These are phyloP conservation scores for Solanum tarijense DNA, from an alignment of 257 asterid species.

Conservation along the genomic window DNA sequence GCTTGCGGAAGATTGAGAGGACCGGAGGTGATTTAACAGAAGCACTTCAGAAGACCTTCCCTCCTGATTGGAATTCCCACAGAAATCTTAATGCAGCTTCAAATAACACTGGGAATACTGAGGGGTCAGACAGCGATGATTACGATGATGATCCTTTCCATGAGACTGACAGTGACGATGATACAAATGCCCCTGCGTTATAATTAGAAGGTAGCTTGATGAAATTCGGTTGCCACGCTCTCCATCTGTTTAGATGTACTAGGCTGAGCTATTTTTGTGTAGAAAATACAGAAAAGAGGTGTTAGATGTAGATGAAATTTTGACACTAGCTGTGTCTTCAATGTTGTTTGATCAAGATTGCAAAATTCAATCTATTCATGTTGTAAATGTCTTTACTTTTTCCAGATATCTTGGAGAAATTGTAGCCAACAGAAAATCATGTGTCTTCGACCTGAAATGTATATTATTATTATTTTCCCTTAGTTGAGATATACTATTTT, in stretches of 20 bases:
- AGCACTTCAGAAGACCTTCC: constrained; percentile 90
- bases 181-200: neutral
- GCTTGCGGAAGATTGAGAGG: constrained; percentile 70
- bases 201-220: neutral
- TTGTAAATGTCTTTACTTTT: neutral
- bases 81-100: constrained; percentile 40
- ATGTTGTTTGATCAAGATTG: neutral
- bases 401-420: neutral
- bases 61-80: constrained; percentile 95
- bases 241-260: neutral
- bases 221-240: neutral
- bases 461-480: neutral
- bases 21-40: constrained; percentile 77
- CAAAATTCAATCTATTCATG: neutral
- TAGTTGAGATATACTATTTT: neutral
- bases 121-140: constrained; percentile 13
- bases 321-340: neutral
- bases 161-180: constrained; percentile 23
- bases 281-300: neutral
- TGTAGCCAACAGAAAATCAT: neutral
- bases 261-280: neutral
- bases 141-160: constrained; percentile 2
- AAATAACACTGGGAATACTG: constrained; percentile 12
- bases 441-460: neutral
- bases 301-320: neutral